Evolutionary conservation across 805 yeast genomes (phyloP).

Genomic region (Candida hungchunana): DNA sequence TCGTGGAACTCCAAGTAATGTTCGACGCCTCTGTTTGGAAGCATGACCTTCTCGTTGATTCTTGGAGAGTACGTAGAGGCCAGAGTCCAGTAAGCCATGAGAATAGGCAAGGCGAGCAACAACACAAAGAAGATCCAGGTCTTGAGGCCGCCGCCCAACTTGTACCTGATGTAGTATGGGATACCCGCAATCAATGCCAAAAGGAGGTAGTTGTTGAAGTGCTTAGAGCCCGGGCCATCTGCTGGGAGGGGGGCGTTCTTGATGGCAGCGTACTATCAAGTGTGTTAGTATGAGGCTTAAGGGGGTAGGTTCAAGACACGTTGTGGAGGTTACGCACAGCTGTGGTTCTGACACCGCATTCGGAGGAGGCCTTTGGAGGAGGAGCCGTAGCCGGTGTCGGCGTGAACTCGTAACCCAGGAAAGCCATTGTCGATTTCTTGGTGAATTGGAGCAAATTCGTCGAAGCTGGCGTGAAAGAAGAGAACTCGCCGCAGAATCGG

Average conservation of each 20-base stretch:
- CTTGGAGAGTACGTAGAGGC: constrained; percentile 77
- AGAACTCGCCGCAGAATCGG: too few species aligned
- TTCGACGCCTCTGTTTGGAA: constrained; percentile 76
- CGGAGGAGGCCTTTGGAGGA: constrained; percentile 37
- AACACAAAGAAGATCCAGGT: constrained; percentile 59
- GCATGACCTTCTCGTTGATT: constrained; percentile 67
- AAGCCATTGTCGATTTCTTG: too few species aligned
- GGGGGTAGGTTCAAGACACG: neutral
- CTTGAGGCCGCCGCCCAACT: constrained; percentile 65
- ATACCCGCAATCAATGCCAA: constrained; percentile 45
- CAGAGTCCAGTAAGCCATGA: constrained; percentile 80
- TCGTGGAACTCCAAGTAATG: constrained; percentile 81
- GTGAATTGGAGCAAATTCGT: too few species aligned
- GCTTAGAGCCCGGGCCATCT: constrained; percentile 82
- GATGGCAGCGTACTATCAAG: constrained; percentile 55
- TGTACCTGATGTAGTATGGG: constrained; percentile 61
- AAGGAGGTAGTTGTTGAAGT: constrained; percentile 61
- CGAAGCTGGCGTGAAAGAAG: too few species aligned
- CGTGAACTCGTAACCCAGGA: constrained; percentile 43
- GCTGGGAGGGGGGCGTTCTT: constrained; percentile 86
- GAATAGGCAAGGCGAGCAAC: constrained; percentile 59
- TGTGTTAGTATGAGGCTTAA: constrained; percentile 4
- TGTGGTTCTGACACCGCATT: constrained; percentile 41
- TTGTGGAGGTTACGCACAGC: constrained; percentile 11
- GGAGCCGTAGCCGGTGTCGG: constrained; percentile 54